phyloP scores from a whole-genome alignment of 2,329 filamentous ascomycete species.

The Colletotrichum navitas region DNA sequence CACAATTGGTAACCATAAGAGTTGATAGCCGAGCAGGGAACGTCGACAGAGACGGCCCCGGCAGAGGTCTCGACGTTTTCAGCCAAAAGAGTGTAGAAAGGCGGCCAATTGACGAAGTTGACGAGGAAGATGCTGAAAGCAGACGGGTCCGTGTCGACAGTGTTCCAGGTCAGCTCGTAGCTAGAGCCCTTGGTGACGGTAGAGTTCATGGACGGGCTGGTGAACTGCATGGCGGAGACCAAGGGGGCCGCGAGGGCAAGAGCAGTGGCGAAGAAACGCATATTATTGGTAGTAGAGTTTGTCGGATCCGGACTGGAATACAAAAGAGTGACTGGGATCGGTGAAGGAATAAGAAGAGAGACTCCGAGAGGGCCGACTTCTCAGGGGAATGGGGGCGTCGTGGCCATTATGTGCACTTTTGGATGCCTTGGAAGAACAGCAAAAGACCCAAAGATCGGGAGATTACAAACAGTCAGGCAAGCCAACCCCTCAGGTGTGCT shows the following conservation, averaged over 20 bases:
- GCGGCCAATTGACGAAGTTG: slow-evolving; percentile 60
- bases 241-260: slow-evolving; percentile 49
- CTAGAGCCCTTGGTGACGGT: slow-evolving; percentile 53
- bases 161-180: slow-evolving; percentile 52
- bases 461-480: slow-evolving; percentile 30
- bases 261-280: slow-evolving; percentile 47
- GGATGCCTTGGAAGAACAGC: not conserved
- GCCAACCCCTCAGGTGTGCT: not conserved
- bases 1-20: slow-evolving; percentile 56
- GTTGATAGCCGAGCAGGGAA: slow-evolving; percentile 53
- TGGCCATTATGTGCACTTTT: slow-evolving; percentile 36
- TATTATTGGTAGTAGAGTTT: slow-evolving; percentile 45
- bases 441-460: slow-evolving; percentile 16
- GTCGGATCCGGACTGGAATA: slow-evolving; percentile 29
- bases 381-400: slow-evolving; percentile 20
- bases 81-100: slow-evolving; percentile 54
- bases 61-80: slow-evolving; percentile 50
- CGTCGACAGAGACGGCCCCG: slow-evolving; percentile 50
- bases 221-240: slow-evolving; percentile 49
- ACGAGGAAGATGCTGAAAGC: slow-evolving; percentile 57
- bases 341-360: slow-evolving; percentile 14
- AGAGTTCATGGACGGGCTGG: slow-evolving; percentile 51
- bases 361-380: not conserved
- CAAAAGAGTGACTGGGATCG: slow-evolving; percentile 41
- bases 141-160: slow-evolving; percentile 56